phyloP scores from a whole-genome alignment of 2,329 filamentous ascomycete species.

The Calonectria pteridis region DNA sequence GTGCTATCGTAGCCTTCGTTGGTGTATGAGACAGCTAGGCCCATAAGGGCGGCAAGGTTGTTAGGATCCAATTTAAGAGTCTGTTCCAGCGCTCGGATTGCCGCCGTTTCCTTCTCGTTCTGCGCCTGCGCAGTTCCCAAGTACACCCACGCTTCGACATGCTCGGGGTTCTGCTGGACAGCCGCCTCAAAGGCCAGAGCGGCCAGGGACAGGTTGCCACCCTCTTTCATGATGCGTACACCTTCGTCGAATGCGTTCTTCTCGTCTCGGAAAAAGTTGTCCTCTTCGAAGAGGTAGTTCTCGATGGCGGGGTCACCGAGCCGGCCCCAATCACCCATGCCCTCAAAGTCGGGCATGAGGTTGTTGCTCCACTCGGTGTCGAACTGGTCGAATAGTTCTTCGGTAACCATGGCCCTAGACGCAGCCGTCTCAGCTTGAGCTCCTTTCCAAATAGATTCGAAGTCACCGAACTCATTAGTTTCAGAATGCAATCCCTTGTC shows the following conservation, averaged over 20 bases:
- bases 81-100: constrained; percentile 92
- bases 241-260: constrained; percentile 93
- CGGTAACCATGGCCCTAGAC: constrained; percentile 78
- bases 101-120: constrained; percentile 97
- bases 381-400: constrained; percentile 74
- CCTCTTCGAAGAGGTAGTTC: constrained; percentile 93
- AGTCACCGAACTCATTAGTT: constrained; percentile 83
- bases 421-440: constrained; percentile 82
- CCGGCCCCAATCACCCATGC: constrained; percentile 72
- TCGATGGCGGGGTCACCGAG: constrained; percentile 84
- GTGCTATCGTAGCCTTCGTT: constrained; percentile 99
- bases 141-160: constrained; percentile 94
- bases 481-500: constrained; percentile 78
- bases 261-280: constrained; percentile 88
- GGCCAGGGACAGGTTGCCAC: constrained; percentile 93
- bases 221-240: constrained; percentile 90
- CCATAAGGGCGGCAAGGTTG: constrained; percentile 93
- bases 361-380: constrained; percentile 83
- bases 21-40: constrained; percentile 94
- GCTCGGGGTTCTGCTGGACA: constrained; percentile 87
- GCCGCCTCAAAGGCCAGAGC: constrained; percentile 96
- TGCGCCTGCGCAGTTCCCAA: constrained; percentile 94
- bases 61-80: constrained; percentile 88
- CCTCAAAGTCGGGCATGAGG: constrained; percentile 69
- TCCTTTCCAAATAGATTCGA: constrained; percentile 89